Conservation (phyloP, 2,329 filamentous ascomycete genomes). For the Bipolaris gigantea region DNA sequence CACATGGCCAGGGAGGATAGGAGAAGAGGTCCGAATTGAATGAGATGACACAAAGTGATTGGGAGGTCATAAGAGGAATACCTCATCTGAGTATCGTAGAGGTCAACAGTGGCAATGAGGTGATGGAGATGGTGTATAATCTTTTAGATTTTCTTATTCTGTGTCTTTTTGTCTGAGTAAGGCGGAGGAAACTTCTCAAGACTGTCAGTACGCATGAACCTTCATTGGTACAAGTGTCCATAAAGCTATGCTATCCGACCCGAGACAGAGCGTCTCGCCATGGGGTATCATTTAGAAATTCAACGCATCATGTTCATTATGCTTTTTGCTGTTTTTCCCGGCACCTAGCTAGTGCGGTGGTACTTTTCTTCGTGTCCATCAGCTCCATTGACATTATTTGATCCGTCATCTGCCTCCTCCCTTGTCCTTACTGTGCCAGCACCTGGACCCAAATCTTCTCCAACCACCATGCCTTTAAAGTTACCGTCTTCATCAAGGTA, state of each 20-base stretch:
- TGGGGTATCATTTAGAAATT: slow-evolving; percentile 7
- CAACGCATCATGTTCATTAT: background rate
- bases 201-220: too few relatives aligned
- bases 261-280: background rate
- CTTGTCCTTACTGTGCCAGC: slow-evolving; percentile 43
- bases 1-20: background rate
- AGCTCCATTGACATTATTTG: slow-evolving; percentile 29
- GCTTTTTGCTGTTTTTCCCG: background rate
- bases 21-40: background rate
- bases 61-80: background rate
- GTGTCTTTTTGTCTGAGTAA: background rate
- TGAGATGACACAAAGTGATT: background rate
- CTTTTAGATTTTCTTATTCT: background rate
- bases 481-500: slow-evolving; percentile 55
- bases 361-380: slow-evolving; percentile 42
- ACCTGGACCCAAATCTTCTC: slow-evolving; percentile 39
- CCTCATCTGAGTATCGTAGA: background rate
- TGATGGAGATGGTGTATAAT: background rate
- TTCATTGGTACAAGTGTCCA: background rate
- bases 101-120: background rate
- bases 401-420: slow-evolving; percentile 36
- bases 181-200: background rate
- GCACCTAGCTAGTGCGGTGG: slow-evolving; percentile 36
- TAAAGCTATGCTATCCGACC: background rate
- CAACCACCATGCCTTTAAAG: slow-evolving; percentile 37